Conservation (phyloP, 129 eudicot genomes). For the Silybum marianum region DNA sequence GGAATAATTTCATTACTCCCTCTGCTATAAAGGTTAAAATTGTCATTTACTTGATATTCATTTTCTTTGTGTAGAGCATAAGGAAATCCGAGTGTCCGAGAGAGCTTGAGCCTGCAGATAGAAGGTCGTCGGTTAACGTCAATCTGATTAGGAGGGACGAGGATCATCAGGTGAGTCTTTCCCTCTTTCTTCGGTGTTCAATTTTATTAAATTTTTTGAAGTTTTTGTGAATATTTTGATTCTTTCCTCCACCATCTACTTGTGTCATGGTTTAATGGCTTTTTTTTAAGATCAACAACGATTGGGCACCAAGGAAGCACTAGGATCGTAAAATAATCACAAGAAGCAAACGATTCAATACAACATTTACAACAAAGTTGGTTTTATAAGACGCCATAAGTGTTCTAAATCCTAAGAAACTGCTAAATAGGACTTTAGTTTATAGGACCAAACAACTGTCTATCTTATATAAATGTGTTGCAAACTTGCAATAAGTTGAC, state of each 20-base stretch:
- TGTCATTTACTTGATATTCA: background rate
- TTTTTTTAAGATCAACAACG: too few species aligned
- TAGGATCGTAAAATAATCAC: too few species aligned
- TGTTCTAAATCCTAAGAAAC: too few species aligned
- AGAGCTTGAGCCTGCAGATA: conserved; percentile 88
- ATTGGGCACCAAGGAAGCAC: too few species aligned
- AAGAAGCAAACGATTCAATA: too few species aligned
- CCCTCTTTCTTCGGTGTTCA: background rate
- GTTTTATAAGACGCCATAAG: too few species aligned
- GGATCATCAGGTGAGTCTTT: conserved; percentile 57
- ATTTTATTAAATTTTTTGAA: background rate
- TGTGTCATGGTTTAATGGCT: too few species aligned
- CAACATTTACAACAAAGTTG: too few species aligned
- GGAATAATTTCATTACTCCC: background rate
- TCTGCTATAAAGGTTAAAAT: background rate
- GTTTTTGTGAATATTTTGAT: background rate
- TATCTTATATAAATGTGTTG: too few species aligned
- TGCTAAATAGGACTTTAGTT: too few species aligned
- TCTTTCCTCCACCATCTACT: background rate
- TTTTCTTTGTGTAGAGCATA: conserved; percentile 59
- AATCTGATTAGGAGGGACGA: conserved; percentile 77
- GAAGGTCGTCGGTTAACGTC: conserved; percentile 69
- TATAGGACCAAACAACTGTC: too few species aligned
- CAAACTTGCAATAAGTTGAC: too few species aligned
- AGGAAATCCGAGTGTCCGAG: conserved; percentile 87